phyloP scores from a whole-genome alignment of 257 asterid species.

The Paulownia fortunei region DNA sequence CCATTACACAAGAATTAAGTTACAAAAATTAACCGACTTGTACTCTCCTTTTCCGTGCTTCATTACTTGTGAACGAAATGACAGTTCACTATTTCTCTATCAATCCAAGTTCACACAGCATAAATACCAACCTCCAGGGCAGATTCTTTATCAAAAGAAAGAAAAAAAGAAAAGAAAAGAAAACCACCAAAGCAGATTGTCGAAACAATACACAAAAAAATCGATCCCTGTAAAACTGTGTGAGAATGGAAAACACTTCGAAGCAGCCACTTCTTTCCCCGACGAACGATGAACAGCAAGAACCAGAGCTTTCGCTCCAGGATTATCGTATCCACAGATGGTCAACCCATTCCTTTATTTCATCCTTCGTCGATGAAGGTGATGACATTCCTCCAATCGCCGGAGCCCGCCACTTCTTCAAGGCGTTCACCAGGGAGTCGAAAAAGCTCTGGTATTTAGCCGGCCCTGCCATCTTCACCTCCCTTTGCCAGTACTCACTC shows the following conservation, averaged over 20 bases:
- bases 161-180: background rate
- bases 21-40: background rate
- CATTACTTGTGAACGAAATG: no score
- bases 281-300: slow-evolving; percentile 5
- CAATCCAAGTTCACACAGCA: background rate
- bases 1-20: no score
- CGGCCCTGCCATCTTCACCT: slow-evolving; percentile 57
- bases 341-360: slow-evolving; percentile 12
- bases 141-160: background rate
- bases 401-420: slow-evolving; percentile 23
- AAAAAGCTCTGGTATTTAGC: slow-evolving; percentile 52
- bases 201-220: background rate
- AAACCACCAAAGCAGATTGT: no score
- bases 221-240: background rate
- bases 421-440: slow-evolving; percentile 41
- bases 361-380: slow-evolving; percentile 30
- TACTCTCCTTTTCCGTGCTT: background rate
- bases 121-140: background rate
- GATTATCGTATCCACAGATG: background rate
- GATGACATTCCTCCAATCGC: slow-evolving; percentile 43
- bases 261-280: slow-evolving; percentile 36
- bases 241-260: slow-evolving; percentile 5
- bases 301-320: slow-evolving; percentile 13
- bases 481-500: slow-evolving; percentile 55
- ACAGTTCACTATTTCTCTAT: background rate